Evolutionary conservation across 1,284 basidiomycete species (phyloP), one percentile per base, ranked within the genome.

Genomic region (Acaromyces ingoldii): DNA sequence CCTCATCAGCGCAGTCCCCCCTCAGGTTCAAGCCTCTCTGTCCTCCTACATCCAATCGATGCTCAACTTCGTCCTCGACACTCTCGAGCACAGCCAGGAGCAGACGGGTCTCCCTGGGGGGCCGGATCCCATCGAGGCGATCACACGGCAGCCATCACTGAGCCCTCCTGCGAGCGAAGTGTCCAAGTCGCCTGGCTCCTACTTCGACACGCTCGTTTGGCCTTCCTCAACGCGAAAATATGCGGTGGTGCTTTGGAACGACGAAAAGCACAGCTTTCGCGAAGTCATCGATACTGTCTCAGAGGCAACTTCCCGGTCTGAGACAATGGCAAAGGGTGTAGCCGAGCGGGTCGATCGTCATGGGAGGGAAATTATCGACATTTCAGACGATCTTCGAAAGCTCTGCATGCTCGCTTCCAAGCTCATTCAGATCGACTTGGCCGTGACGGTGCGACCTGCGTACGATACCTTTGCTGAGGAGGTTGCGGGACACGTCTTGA

Each of bases 221-320:
- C n/a, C n/a, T n/a, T n/a, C n/a, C n/a, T n/a, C n/a, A n/a, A n/a
- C n/a, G n/a, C n/a, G n/a, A n/a, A 39, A 29, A 61, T 92, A 58
- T 82, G 87, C 87, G 21, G 82, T 97, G 49, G 80, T 95, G 17
- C 78, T 97, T 1, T 97, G 91, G 91, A 92, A 95, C 76, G 93
- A 97, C 77, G 95, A 99, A 76, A 95, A 91, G 66, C 95, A 97
- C 76, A 91, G 89, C 1, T 89, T 88, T 66, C 85, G 87, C 48
- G 90, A 97, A 70, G 85, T 96, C 51, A 87, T 87, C 51, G 83
- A 87, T 59, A 87, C 60, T 22, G 65, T 71, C 43, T 63, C 54
- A n/a, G 65, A 70, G 24, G 67, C 63, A 7, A 63, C 61, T 1
- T 57, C 57, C 1, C 46, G 59, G 21, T 59, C 66, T 22, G 69